Base-by-base conservation (phyloP, 176 grass and related monocot genomes). In the Urochloa ruziziensis region DNA sequence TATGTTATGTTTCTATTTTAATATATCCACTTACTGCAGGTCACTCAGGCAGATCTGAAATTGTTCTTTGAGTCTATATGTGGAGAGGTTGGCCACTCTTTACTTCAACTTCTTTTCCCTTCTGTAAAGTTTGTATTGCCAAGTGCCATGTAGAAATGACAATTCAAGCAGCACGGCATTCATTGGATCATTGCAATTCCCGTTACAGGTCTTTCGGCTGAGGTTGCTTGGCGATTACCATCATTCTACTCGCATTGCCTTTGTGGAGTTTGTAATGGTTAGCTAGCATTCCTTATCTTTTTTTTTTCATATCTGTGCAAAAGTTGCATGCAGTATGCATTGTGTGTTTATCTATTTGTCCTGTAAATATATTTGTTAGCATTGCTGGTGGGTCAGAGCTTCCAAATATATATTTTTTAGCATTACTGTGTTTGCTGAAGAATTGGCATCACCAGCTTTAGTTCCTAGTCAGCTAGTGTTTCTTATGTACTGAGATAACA, bases 211-310 rank as follows among this genome's bases (percentile, higher is more conserved):
- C 30, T 94, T 82, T 70, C 89, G 97, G 75, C 75, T 99, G 80
- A 96, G 97, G 78, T 89, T 99, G 86, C 97, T 99, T 75, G 97
- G 97, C n/a, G 97, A 99, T 56, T 96, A 91, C 71, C 93, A 99
- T 76, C 97, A 96, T 88, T 94, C 94, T 69, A 99, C 97, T 40
- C 80, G 93, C 78, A 99, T 99, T 40, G 91, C 97, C 53, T 99
- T 99, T 96, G 93, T 99, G 53, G 97, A 99, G 86, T 99, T 99
- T 96, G 89, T 96, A 64, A 94, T 93, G 91, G 97, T 99, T 83
- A 88, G 89, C 63, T 78, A 86, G 87, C 73, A 81, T 25, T 30
- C 64, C 37, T 83, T n/a, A n/a, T n/a, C n/a, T 65, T 59, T 0
- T 28, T 28, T 37, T 12, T 72, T 75, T 51, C 40, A 43, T 61